Evolutionary conservation across 495 filamentous ascomycete genomes (phyloP).

Genomic region (Hypoxylon intermedium): DNA sequence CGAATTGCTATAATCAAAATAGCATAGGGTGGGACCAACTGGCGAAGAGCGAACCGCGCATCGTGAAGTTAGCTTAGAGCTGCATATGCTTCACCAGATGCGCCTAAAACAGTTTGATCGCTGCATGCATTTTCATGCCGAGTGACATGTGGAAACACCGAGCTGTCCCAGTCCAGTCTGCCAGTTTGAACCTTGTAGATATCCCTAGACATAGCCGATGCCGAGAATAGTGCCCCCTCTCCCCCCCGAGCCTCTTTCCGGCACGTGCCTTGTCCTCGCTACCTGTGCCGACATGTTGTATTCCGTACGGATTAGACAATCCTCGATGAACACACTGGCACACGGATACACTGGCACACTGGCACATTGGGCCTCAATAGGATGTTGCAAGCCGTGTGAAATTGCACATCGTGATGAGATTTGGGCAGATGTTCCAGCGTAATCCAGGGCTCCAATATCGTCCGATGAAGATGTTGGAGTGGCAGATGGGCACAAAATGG

Average conservation of each 20-base stretch:
- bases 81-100: constrained; percentile 1
- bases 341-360: too few relatives aligned
- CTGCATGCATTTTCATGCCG: constrained; percentile 19
- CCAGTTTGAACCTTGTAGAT: constrained; percentile 12
- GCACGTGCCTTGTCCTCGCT: not conserved
- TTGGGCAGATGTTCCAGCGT: not conserved
- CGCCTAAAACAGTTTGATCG: constrained; percentile 17
- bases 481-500: constrained; percentile 3
- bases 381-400: too few relatives aligned
- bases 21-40: too few relatives aligned
- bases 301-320: too few relatives aligned
- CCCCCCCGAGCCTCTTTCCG: constrained; percentile 1
- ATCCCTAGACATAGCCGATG: constrained; percentile 10
- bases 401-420: too few relatives aligned
- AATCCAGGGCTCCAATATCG: not conserved
- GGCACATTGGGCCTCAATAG: too few relatives aligned
- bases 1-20: too few relatives aligned
- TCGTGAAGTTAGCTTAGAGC: constrained; percentile 2
- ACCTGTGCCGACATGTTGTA: too few relatives aligned
- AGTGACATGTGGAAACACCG: constrained; percentile 20
- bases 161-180: too few relatives aligned
- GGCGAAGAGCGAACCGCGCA: constrained; percentile 6
- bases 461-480: too few relatives aligned
- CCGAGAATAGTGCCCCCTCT: constrained; percentile 17
- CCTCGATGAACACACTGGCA: too few relatives aligned